These are phyloP conservation scores for Flaveria ramosissima DNA, from an alignment of 129 eudicot species.

Conservation along the genomic window DNA sequence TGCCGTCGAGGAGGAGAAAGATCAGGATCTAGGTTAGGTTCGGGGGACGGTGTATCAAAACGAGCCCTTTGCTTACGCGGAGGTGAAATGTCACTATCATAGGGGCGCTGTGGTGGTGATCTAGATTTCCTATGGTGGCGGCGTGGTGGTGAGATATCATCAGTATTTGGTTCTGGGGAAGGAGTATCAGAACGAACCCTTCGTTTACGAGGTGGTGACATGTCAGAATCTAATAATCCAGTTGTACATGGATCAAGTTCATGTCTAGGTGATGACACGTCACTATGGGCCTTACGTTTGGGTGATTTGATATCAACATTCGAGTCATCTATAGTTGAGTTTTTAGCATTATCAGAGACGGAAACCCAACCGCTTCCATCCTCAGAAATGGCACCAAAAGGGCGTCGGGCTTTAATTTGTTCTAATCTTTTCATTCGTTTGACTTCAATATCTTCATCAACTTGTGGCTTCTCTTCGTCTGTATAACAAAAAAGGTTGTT, in stretches of 20 bases:
- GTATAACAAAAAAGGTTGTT: conserved; percentile 21
- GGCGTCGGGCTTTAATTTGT: conserved; percentile 53
- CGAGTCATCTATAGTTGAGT: conserved; percentile 27
- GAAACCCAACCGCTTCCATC: conserved; percentile 99
- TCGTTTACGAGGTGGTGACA: conserved; percentile 62
- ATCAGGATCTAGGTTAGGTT: conserved; percentile 43
- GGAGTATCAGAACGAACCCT: conserved; percentile 50
- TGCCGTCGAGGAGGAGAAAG: conserved; percentile 60
- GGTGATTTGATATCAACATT: conserved; percentile 64
- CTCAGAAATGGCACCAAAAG: conserved; percentile 81
- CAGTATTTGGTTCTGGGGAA: conserved; percentile 41
- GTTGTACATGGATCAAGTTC: conserved; percentile 20
- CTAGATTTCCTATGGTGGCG: conserved; percentile 10
- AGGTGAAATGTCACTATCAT: conserved; percentile 39
- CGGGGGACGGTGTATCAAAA: conserved; percentile 50
- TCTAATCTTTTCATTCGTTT: conserved; percentile 91
- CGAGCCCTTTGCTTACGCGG: conserved; percentile 54
- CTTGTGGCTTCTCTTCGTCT: conserved; percentile 87
- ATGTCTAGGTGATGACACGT: conserved; percentile 52
- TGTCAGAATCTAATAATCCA: conserved; percentile 38
- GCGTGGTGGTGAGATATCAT: conserved; percentile 49
- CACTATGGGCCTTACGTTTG: conserved; percentile 37
- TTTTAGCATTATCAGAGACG: conserved; percentile 49
- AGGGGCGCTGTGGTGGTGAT: not conserved
- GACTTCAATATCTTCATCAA: conserved; percentile 91